Evolutionary conservation across 306 rosid species (phyloP), one percentile per base, ranked within the genome.

Genomic region (Casuarina equisetifolia): DNA sequence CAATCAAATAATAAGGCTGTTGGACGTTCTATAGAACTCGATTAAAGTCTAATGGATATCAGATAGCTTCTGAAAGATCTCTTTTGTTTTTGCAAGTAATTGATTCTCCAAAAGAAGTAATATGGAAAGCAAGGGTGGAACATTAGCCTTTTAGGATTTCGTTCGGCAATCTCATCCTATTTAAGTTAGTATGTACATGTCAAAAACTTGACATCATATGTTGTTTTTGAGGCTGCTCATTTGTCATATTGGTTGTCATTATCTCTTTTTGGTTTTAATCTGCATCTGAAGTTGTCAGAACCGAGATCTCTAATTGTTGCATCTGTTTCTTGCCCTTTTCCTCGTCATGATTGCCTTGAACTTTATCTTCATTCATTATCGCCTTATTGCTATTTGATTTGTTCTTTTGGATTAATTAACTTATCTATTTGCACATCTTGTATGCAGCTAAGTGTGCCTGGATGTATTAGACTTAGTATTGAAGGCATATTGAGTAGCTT

Each of bases 381-480:
- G 48, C 70, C 64, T 66, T 39, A 3, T 75, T 46, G 38, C 42
- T 71, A 17, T 62, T 20, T 53, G 46, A 12, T 50, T 43, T 19
- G 52, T 76, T 76, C 44, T 50, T 39, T 63, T 48, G 19, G 5
- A 42, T 53, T 51, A 35, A 62, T 39, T 39, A 75, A 58, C 72
- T 84, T 35, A 68, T 25, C 20, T 4, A 52, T 78, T 73, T 79
- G 16, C 66, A 1, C 50, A 50, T 81, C 75, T 78, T 35, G 25
- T 4, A 7, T 51, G 80, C 88, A 89, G 91, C 78, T 89, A 68
- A 71, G 82, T 51, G 80, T 89, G 75, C 88, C 83, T 32, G 88
- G 87, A 75, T 89, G 91, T 78, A 7, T 73, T 42, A 76, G 73
- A 49, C 73, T 89, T 63, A 82, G 90, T 25, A 70, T 76, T 2